Conservation (phyloP, 306 rosid genomes). For the Canavalia gladiata region DNA sequence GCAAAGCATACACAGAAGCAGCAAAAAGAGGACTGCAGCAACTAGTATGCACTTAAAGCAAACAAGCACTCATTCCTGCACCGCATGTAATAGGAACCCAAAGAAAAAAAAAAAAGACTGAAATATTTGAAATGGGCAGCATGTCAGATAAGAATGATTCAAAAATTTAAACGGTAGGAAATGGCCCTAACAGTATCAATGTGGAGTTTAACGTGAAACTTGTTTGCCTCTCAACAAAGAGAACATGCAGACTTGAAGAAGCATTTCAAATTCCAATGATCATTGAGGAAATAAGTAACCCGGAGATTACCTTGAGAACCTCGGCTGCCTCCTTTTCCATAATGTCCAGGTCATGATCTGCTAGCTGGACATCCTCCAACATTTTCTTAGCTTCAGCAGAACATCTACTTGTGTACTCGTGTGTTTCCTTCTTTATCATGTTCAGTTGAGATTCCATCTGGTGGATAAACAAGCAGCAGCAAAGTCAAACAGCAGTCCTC, state of each 20-base stretch:
- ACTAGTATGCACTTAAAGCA: background rate
- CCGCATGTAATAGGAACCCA: background rate
- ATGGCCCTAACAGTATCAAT: background rate
- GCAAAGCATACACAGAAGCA: background rate
- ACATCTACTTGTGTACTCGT: conserved; percentile 59
- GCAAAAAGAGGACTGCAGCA: conserved; percentile 2
- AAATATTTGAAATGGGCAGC: background rate
- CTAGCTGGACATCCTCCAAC: conserved; percentile 65
- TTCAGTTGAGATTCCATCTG: conserved; percentile 74
- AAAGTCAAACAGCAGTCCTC: conserved; percentile 40
- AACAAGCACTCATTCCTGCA: background rate
- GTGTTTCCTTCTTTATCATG: conserved; percentile 66
- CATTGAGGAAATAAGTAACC: conserved; percentile 4
- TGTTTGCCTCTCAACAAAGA: background rate
- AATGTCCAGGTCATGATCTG: conserved; percentile 61
- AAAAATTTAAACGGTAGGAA: background rate
- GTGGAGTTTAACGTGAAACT: background rate
- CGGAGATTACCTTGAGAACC: conserved; percentile 67
- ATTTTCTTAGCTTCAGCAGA: conserved; percentile 67
- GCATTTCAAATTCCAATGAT: conserved; percentile 23
- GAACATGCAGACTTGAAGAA: background rate
- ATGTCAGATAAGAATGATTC: background rate
- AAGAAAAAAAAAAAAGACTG: background rate
- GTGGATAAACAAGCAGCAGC: conserved; percentile 31
- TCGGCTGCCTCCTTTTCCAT: conserved; percentile 80